Percentiles rank a stretch among this genome's conserved stretches.
Conservation (phyloP, 2,329 filamentous ascomycete species). For the Talaromyces marneffei region DNA sequence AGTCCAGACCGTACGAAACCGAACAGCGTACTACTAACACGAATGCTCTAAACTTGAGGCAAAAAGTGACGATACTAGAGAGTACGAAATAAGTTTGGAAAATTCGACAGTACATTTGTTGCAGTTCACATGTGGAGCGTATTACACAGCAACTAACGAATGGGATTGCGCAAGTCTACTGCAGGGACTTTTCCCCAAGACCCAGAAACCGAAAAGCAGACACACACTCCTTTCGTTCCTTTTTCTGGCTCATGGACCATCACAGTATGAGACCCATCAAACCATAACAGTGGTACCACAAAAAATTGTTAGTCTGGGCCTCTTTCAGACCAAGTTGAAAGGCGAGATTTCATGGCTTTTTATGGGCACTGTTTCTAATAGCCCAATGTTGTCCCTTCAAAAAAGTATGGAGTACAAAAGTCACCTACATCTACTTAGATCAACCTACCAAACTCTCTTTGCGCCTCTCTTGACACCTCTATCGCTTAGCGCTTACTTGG, state of each 20-base stretch:
- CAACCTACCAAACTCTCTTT: not conserved
- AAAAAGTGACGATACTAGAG: not conserved
- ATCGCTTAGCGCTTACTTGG: not conserved
- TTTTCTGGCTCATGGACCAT: not conserved
- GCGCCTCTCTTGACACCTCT: constrained; percentile 3
- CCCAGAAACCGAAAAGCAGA: constrained; percentile 8
- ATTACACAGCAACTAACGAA: not conserved
- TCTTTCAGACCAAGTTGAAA: not conserved
- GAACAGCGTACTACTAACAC: not conserved
- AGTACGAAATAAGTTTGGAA: not conserved
- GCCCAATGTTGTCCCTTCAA: not conserved
- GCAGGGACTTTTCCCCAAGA: constrained; percentile 7
- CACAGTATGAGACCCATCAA: constrained; percentile 5
- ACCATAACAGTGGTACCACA: constrained; percentile 11
- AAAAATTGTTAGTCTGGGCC: not conserved
- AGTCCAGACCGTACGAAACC: not conserved
- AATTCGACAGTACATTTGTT: not conserved
- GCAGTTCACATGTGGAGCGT: not conserved
- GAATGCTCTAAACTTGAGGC: not conserved
- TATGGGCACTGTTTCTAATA: not conserved
- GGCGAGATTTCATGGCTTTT: not conserved
- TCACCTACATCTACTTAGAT: constrained; percentile 2
- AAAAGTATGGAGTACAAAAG: not conserved
- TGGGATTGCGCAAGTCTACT: not conserved
- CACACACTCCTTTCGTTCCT: not conserved